Conservation (phyloP, 73 alveolate genomes). For the Paramecium caudatum region DNA sequence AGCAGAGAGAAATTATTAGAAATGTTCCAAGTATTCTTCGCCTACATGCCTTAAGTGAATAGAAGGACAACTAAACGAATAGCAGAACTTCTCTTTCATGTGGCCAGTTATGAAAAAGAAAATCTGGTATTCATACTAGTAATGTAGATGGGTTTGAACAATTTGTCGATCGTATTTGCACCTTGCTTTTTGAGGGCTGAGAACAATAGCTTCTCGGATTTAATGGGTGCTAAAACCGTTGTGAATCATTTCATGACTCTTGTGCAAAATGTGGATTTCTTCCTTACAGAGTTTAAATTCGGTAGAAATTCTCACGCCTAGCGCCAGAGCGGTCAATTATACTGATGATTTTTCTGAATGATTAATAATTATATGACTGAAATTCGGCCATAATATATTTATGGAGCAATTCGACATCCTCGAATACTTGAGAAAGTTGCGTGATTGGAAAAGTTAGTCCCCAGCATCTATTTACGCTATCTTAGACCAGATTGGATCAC, state of each 20-base stretch:
- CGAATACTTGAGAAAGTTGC: background rate
- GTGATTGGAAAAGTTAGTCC: background rate
- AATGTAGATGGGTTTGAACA: conserved; percentile 43
- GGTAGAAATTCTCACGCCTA: background rate
- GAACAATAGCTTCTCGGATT: background rate
- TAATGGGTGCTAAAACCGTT: conserved; percentile 2
- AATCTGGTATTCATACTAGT: background rate
- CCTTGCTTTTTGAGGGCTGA: conserved; percentile 63
- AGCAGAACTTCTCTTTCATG: conserved; percentile 45
- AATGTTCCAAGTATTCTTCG: conserved; percentile 52
- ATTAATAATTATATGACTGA: too few relatives aligned
- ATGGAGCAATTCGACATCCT: background rate
- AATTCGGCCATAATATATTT: too few relatives aligned
- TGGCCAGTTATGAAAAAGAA: conserved; percentile 23
- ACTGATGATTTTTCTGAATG: background rate
- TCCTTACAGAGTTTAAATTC: background rate
- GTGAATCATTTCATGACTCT: conserved; percentile 24
- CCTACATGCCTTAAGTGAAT: conserved; percentile 39
- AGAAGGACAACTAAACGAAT: conserved; percentile 30
- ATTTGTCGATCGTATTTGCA: conserved; percentile 56
- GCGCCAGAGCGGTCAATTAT: background rate
- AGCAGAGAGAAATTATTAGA: conserved; percentile 21
- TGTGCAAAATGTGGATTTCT: conserved; percentile 25
- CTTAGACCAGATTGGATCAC: background rate
- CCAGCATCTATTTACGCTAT: background rate